phyloP scores from a whole-genome alignment of 257 asterid genomes.

The Lithospermum erythrorhizon region DNA sequence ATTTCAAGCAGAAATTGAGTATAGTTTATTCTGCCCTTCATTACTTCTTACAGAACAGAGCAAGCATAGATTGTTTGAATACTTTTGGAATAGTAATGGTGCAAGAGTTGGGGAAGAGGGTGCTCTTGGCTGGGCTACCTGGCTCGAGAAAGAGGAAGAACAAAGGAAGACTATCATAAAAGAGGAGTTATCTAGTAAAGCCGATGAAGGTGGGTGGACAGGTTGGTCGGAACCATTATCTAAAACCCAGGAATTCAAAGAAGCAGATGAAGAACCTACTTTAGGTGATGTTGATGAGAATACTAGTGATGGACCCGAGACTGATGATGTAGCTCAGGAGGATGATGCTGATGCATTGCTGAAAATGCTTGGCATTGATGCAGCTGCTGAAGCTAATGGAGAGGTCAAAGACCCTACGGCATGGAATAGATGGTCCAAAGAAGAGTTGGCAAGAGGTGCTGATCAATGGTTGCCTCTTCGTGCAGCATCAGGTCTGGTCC shows the following conservation, averaged over 20 bases:
- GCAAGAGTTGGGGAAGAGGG: slow-evolving; percentile 96
- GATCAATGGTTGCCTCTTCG: slow-evolving; percentile 84
- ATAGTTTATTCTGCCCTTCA: slow-evolving; percentile 69
- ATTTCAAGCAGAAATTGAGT: slow-evolving; percentile 88
- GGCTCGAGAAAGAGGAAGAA: slow-evolving; percentile 95
- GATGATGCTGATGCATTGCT: slow-evolving; percentile 78
- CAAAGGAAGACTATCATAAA: slow-evolving; percentile 52
- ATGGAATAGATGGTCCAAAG: slow-evolving; percentile 84
- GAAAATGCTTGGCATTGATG: slow-evolving; percentile 80
- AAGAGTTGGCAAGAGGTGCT: slow-evolving; percentile 57
- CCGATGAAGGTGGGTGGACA: slow-evolving; percentile 90
- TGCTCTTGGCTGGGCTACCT: slow-evolving; percentile 89
- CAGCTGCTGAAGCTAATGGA: slow-evolving; percentile 58
- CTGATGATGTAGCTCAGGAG: slow-evolving; percentile 38
- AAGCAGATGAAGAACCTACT: slow-evolving; percentile 23
- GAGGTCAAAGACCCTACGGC: slow-evolving; percentile 64
- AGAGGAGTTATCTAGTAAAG: slow-evolving; percentile 48
- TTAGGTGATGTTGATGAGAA: slow-evolving; percentile 38
- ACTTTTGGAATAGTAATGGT: slow-evolving; percentile 86
- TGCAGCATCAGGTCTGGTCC: slow-evolving; percentile 41
- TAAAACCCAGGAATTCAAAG: slow-evolving; percentile 33
- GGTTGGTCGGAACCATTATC: slow-evolving; percentile 84
- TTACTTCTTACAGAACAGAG: slow-evolving; percentile 78
- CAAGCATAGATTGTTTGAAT: slow-evolving; percentile 76
- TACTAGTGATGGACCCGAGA: slow-evolving; percentile 42